Evolutionary conservation across 208 protist species (phyloP), one percentile per base, ranked within the genome.

Genomic region (Trypanosoma vivax): DNA sequence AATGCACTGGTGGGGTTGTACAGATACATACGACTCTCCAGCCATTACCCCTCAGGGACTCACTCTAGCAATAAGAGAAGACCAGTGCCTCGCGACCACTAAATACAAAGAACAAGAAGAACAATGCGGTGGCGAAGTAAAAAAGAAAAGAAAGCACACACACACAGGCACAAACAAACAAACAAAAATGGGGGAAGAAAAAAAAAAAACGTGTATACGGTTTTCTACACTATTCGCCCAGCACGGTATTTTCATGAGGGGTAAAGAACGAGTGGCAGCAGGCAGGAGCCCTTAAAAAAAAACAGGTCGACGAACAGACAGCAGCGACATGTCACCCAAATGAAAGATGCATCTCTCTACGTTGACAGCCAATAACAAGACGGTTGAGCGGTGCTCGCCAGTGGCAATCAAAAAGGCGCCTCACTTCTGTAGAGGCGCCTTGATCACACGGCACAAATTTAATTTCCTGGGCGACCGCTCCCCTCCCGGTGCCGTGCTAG

Each of bases 401-500:
- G 13, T 37, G 33, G 33, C 10, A 37, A 13, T 37, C 13, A 13
- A 37, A 13, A 37, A 37, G 10, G 33, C 33, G 33, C 33, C 33
- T 37, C n/a, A n/a, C n/a, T n/a, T n/a, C n/a, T 37, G 33, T 13
- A 37, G 33, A 37, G 33, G 33, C 10, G 33, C 7, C 33, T 37
- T n/a, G 10, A 37, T 37, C 13, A n/a, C 33, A n/a, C 13, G 21
- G 10, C n/a, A 35, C 18, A 53, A 11, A 35, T 47, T 19, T 16
- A 47, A 9, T 13, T 7, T 11, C 6, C 21, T 9, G 24, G 25
- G 16, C 31, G 16, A 18, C 39, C 31, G 34, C 18, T 33, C 25
- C 39, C 27, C 13, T 60, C 53, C 27, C 61, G 55, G 59, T 80
- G 72, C 42, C 76, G 84, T n/a, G 81, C 74, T 34, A 89, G 48